Evolutionary conservation across 805 yeast genomes (phyloP), one percentile per base, ranked within the genome.

Genomic region (Saturnispora ahearnii): DNA sequence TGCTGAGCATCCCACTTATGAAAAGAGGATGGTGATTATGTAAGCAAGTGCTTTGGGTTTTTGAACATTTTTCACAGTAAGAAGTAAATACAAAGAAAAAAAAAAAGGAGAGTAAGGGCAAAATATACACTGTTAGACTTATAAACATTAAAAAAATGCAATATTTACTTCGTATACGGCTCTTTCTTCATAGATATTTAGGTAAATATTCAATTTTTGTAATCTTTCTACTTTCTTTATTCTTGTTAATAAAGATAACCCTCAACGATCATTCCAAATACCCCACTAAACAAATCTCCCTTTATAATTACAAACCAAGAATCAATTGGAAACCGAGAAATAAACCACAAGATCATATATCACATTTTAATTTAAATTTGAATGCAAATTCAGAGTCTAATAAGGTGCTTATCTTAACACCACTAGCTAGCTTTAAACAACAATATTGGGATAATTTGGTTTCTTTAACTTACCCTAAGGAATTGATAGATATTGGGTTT

Each of bases 361-460:
- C 85, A 36, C 95, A 86, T 61, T 87, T 84, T 62, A 88, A 91
- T 66, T 74, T 93, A 71, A 91, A 93, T 70, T 74, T 93, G 71
- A 91, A 93, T 70, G 76, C 76, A 56, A 70, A 91, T 56, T 75
- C 74, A 51, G 84, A 87, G 65, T 78, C 77, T 59, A 97, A 93
- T 63, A 83, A 85, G 55, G 87, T 93, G 21, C 73, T 93, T 62
- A 79, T 93, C 51, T 74, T 93, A 62, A 82, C 97, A 2, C 99
- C 99, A 34, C 81, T 93, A 79, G 84, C 95, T 41, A 78, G 81
- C 56, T 93, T 93, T 63, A 81, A 86, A 63, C 79, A 81, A 31
- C 84, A 79, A 56, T 93, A 89, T 70, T 93, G 98, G 98, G 78
- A 77, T 36, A 93, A 93, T 65, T 68, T 93, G 53, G 66, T 84